phyloP scores from a whole-genome alignment of 1,139 yeast genomes.

The Scheffersomyces stambukii region DNA sequence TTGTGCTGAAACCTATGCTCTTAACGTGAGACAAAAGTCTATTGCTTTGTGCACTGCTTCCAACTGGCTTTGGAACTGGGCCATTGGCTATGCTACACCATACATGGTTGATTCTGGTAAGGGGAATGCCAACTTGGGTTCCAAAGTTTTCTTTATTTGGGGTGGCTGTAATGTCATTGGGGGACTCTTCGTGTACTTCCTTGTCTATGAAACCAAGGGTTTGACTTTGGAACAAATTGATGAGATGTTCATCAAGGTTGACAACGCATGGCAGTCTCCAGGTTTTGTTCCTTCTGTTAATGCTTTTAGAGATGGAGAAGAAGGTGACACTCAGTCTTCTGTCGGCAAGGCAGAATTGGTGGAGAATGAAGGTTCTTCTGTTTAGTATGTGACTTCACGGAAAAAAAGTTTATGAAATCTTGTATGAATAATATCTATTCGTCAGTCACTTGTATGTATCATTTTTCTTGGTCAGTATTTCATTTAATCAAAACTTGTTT shows the following conservation, averaged over 20 bases:
- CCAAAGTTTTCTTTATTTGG: conserved; percentile 71
- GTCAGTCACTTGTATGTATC: too few species aligned
- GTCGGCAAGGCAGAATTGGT: conserved; percentile 8
- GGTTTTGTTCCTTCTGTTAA: conserved; percentile 29
- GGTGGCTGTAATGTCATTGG: conserved; percentile 38
- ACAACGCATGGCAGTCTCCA: conserved; percentile 30
- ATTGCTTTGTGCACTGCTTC: conserved; percentile 64
- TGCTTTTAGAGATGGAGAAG: conserved; percentile 25
- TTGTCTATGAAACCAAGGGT: conserved; percentile 73
- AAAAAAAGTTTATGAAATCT: too few species aligned
- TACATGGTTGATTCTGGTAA: conserved; percentile 57
- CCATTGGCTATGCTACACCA: conserved; percentile 65
- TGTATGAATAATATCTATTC: too few species aligned
- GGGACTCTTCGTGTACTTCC: conserved; percentile 58
- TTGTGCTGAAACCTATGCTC: conserved; percentile 62
- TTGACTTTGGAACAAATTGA: conserved; percentile 72
- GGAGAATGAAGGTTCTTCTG: conserved; percentile 1
- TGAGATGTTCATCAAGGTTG: conserved; percentile 26
- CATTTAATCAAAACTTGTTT: too few species aligned
- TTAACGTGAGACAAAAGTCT: conserved; percentile 65
- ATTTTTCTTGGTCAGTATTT: too few species aligned
- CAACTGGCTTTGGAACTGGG: conserved; percentile 72
- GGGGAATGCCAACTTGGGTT: conserved; percentile 59
- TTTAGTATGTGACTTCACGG: too few species aligned
- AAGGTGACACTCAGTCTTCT: conserved; percentile 14